phyloP scores from a whole-genome alignment of 2,329 filamentous ascomycete genomes.

The Berkeleyomyces basicola region DNA sequence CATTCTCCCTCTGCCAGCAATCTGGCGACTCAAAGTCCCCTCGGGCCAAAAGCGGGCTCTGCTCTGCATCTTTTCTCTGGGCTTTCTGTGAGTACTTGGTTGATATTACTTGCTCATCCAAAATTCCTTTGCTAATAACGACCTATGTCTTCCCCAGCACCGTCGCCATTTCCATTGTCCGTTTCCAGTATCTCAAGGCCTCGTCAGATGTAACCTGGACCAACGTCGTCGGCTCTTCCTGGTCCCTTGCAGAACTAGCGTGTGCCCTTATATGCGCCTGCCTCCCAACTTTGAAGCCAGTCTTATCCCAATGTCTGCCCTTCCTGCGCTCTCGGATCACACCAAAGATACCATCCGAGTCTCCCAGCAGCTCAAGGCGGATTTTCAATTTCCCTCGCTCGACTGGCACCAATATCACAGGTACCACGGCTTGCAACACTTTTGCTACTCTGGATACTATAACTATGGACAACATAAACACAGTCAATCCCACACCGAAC shows the following conservation, averaged over 20 bases:
- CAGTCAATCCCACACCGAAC: neutral
- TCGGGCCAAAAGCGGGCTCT: slow-evolving; percentile 17
- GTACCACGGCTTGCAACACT: neutral
- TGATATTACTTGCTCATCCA: too few relatives aligned
- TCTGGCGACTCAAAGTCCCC: slow-evolving; percentile 17
- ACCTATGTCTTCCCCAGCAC: slow-evolving; percentile 11
- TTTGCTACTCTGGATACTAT: neutral
- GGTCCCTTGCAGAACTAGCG: slow-evolving; percentile 17
- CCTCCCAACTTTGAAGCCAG: slow-evolving; percentile 17
- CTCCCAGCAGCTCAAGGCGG: neutral
- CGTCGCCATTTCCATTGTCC: slow-evolving; percentile 16
- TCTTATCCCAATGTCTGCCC: slow-evolving; percentile 18
- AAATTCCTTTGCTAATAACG: neutral
- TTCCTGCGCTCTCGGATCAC: slow-evolving; percentile 11
- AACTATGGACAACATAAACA: neutral
- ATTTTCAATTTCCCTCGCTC: neutral
- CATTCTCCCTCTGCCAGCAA: slow-evolving; percentile 17
- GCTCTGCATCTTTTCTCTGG: slow-evolving; percentile 18
- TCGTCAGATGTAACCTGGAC: slow-evolving; percentile 16
- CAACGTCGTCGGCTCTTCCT: slow-evolving; percentile 17
- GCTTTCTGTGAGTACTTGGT: slow-evolving; percentile 17
- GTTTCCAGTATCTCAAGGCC: slow-evolving; percentile 15
- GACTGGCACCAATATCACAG: neutral
- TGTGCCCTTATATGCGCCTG: slow-evolving; percentile 16
- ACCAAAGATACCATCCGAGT: neutral